These are phyloP conservation scores for Sclerotinia borealis DNA, from an alignment of 2,329 filamentous ascomycete species.

Conservation along the genomic window DNA sequence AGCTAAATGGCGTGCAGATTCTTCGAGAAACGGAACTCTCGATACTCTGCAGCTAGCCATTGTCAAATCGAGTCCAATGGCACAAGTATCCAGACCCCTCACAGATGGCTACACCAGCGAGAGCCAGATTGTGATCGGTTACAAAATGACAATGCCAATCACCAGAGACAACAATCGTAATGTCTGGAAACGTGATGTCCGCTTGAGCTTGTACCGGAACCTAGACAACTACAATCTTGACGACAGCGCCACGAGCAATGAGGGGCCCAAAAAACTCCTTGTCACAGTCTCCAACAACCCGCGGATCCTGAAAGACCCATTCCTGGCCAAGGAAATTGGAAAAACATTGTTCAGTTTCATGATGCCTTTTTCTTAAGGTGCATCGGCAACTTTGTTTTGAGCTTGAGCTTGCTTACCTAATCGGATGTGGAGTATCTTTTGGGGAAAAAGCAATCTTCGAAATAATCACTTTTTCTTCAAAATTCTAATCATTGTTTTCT, in stretches of 20 bases:
- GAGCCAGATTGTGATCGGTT: not conserved
- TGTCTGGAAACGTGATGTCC: conserved; percentile 4
- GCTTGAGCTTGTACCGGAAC: not conserved
- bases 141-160: not conserved
- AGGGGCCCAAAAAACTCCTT: not conserved
- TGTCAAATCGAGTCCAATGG: not conserved
- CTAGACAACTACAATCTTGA: not conserved
- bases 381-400: too few species aligned
- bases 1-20: not conserved
- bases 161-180: not conserved
- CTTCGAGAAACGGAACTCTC: not conserved
- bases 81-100: not conserved
- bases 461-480: too few species aligned
- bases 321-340: not conserved
- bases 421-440: too few species aligned
- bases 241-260: not conserved
- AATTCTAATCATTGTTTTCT: too few species aligned
- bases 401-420: too few species aligned
- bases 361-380: not conserved
- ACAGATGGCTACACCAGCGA: not conserved
- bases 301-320: not conserved
- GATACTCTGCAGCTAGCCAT: not conserved
- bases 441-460: too few species aligned
- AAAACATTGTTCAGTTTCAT: not conserved
- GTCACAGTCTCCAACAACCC: not conserved